phyloP scores from a whole-genome alignment of 75 land plant species.

The Gnetum montanum region DNA sequence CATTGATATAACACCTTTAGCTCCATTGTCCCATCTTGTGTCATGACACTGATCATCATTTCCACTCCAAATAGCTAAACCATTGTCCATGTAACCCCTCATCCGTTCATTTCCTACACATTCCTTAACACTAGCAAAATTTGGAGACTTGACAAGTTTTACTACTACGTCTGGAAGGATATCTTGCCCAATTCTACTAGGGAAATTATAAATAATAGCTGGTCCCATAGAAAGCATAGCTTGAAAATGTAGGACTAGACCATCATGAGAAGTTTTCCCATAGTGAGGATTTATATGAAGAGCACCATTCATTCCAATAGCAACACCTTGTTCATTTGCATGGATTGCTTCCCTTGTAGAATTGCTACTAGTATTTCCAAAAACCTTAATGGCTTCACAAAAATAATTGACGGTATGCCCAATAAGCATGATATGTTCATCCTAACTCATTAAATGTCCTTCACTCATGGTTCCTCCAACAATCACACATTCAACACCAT shows the following conservation, averaged over 20 bases:
- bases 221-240: conserved; percentile 54
- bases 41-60: conserved; percentile 80
- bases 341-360: conserved; percentile 74
- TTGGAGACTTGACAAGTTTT: conserved; percentile 24
- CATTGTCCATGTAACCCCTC: conserved; percentile 29
- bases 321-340: conserved; percentile 80
- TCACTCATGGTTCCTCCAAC: conserved; percentile 89
- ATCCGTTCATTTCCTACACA: conserved; percentile 64
- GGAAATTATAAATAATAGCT: conserved; percentile 61
- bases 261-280: conserved; percentile 68
- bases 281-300: conserved; percentile 89
- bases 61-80: conserved; percentile 65
- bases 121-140: conserved; percentile 65
- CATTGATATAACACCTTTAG: conserved; percentile 30
- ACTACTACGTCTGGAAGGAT: conserved; percentile 52
- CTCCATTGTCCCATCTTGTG: conserved; percentile 31
- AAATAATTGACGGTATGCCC: conserved; percentile 64
- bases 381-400: conserved; percentile 55
- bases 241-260: conserved; percentile 51
- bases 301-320: conserved; percentile 77
- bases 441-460: conserved; percentile 88
- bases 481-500: conserved; percentile 69
- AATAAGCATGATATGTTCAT: conserved; percentile 85
- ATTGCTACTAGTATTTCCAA: conserved; percentile 87
- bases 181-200: conserved; percentile 58